A percentile compares a stretch with the other conserved stretches of the same genome.
These are phyloP conservation scores for Trametes polyzona DNA, from an alignment of 1,284 basidiomycete species.

Conservation along the genomic window DNA sequence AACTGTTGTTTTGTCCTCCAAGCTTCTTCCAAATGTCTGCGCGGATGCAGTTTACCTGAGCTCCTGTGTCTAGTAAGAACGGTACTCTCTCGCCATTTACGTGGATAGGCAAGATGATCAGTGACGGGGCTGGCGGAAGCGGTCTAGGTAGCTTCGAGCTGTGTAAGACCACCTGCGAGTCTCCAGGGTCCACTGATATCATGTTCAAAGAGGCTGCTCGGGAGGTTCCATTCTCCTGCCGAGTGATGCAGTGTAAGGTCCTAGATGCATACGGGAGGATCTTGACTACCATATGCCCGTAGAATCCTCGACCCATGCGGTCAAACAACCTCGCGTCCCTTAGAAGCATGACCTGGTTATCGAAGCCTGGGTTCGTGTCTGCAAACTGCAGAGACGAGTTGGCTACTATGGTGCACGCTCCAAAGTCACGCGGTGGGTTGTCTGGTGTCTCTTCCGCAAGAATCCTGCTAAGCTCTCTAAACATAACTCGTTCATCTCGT, in stretches of 20 bases:
- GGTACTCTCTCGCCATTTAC: not conserved
- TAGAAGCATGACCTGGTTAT: not conserved
- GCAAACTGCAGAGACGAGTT: not conserved
- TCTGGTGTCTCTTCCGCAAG: not conserved
- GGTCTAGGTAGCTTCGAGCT: too few relatives aligned
- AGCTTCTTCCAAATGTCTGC: not conserved
- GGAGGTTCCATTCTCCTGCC: not conserved
- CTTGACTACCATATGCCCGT: not conserved
- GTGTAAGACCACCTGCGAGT: not conserved
- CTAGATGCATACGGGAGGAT: not conserved
- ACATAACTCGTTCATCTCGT: not conserved
- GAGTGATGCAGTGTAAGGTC: not conserved
- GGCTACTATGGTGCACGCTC: not conserved
- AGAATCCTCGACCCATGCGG: not conserved
- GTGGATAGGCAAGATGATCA: not conserved
- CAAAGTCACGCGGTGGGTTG: not conserved
- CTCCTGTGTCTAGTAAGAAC: not conserved
- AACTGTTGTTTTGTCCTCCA: not conserved
- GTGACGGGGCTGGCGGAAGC: not conserved
- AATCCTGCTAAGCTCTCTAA: not conserved
- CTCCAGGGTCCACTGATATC: not conserved
- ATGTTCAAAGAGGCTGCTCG: not conserved
- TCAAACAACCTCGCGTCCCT: not conserved
- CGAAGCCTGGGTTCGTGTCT: not conserved
- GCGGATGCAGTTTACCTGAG: not conserved